phyloP scores from a whole-genome alignment of 192 early-diverging fungal species.

The Ambispora gerdemannii region DNA sequence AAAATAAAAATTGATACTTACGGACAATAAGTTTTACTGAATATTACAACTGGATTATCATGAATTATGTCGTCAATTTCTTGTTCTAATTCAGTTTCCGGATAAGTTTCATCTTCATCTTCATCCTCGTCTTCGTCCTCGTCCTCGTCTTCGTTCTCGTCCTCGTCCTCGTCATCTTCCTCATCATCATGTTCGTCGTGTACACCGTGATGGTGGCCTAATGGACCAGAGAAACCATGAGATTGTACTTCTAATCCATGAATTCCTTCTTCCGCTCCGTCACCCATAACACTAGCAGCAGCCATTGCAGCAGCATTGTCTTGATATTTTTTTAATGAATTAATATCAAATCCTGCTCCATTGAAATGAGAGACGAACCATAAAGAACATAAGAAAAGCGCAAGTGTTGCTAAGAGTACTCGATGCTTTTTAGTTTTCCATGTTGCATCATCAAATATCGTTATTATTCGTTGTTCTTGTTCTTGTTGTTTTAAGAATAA shows the following conservation, averaged over 20 bases:
- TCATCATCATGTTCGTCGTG: conserved; percentile 3
- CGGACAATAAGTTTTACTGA: conserved; percentile 23
- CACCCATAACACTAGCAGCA: conserved; percentile 23
- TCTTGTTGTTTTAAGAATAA: too few relatives aligned
- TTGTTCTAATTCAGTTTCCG: background rate
- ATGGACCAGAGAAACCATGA: background rate
- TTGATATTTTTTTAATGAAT: conserved; percentile 2
- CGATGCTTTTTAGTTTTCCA: background rate
- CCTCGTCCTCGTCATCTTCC: background rate
- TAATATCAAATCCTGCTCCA: conserved; percentile 5
- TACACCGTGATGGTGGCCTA: conserved; percentile 1
- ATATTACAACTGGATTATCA: conserved; percentile 13
- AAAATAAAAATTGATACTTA: conserved; percentile 7
- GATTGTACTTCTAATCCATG: conserved; percentile 19
- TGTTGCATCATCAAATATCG: background rate
- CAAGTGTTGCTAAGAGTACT: background rate
- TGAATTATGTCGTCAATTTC: conserved; percentile 20
- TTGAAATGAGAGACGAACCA: conserved; percentile 21
- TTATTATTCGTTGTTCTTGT: too few relatives aligned
- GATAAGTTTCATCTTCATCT: background rate
- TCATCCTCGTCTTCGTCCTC: background rate
- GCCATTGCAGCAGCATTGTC: conserved; percentile 18
- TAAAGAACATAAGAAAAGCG: conserved; percentile 15
- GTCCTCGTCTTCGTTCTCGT: background rate
- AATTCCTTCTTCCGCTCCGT: conserved; percentile 27